Evolutionary conservation across 306 rosid genomes (phyloP).

Genomic region (Purshia tridentata): DNA sequence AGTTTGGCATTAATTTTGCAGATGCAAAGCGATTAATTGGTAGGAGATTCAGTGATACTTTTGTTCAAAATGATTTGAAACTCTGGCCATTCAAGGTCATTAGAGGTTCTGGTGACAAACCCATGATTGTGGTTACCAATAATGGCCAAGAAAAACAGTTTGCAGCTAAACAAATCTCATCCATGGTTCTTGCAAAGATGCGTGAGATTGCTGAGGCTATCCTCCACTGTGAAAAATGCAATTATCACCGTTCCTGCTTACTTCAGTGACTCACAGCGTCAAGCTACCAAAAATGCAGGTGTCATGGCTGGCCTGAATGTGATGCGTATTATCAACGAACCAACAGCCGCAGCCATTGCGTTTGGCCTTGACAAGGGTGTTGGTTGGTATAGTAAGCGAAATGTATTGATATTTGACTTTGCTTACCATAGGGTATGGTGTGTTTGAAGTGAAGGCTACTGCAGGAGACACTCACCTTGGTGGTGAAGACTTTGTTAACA

Average conservation of each 20-base stretch:
- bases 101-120: background rate
- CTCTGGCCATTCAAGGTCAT: constrained; percentile 9
- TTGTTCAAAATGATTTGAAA: background rate
- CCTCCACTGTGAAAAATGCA: background rate
- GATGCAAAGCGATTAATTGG: background rate
- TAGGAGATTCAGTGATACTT: constrained; percentile 2
- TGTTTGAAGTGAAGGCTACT: constrained; percentile 5
- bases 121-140: constrained; percentile 4
- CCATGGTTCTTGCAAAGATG: constrained; percentile 1
- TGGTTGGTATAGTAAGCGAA: constrained; percentile 7
- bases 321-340: constrained; percentile 11
- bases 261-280: constrained; percentile 4
- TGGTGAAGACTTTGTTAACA: constrained; percentile 8
- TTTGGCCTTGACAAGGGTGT: background rate
- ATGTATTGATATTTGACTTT: constrained; percentile 9
- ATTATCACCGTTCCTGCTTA: constrained; percentile 11
- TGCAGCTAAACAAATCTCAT: background rate
- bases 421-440: constrained; percentile 6
- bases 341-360: constrained; percentile 8
- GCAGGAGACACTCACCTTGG: constrained; percentile 18
- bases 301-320: background rate
- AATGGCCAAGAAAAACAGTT: background rate
- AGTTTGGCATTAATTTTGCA: background rate
- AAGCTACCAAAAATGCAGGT: constrained; percentile 2
- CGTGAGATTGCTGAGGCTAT: background rate